Evolutionary conservation across 768 basidiomycete genomes (phyloP), one percentile per base, ranked within the genome.

Genomic region (Neoboletus magnificus): DNA sequence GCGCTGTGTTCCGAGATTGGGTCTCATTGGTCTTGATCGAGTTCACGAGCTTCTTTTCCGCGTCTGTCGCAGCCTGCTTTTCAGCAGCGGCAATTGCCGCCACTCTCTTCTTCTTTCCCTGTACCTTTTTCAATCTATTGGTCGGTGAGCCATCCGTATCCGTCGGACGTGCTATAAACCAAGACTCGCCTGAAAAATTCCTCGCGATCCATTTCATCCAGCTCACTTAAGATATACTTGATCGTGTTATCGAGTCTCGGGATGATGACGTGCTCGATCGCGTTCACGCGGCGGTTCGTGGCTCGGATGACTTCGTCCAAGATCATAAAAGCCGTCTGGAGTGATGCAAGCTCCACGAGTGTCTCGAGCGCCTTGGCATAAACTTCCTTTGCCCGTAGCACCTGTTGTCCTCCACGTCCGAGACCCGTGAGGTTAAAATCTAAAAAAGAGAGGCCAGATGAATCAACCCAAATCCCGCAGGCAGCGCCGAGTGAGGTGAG

Each of bases 251-350:
- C 96, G 48, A 99, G 76, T 42, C 89, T 82, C 18, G 97, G 97
- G 55, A 99, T 98, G 63, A 99, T 79, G 61, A 99, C 86, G 69
- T 99, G 93, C 65, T 99, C 97, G 61, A 99, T 96, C 3, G 97
- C 97, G 67, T 99, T 99, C 39, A 99, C 97, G 59, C 97, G 86
- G 49, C 97, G 90, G 72, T 98, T 99, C 36, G 97, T 98, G n/a
- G 95, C 93, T 45, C 93, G 90, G 66, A 99, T 99, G 57, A 98
- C 97, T 74, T 98, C 97, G 73, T 99, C 97, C 36, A 99, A 83
- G 62, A 98, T 98, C 54, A 88, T 96, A 76, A 99, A 99, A 5
- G 97, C 97, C 0, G 97, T 98, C 76, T 98, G 90, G 40, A 99
- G 77, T 13, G 93, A 96, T 1, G 97, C 97, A 35, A 99, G 83